Evolutionary conservation across 2,329 filamentous ascomycete genomes (phyloP).

Genomic region (Colletotrichum camelliae): DNA sequence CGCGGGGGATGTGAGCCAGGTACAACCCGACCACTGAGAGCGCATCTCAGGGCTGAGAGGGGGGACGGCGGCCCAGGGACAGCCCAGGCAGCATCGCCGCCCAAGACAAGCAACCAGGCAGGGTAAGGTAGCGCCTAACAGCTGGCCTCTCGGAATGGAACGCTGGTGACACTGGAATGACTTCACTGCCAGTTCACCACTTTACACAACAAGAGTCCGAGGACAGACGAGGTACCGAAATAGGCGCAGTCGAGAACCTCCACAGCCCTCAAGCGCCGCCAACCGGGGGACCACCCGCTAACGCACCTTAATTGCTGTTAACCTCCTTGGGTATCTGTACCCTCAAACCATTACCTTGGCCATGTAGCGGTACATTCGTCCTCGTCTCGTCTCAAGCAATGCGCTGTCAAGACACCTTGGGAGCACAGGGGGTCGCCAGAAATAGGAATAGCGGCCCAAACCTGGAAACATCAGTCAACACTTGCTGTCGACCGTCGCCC

Average conservation of each 20-base stretch:
- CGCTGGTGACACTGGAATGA: background rate
- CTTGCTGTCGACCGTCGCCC: background rate
- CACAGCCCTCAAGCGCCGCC: background rate
- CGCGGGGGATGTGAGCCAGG: background rate
- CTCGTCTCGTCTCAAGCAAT: background rate
- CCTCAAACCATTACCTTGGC: background rate
- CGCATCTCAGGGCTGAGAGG: background rate
- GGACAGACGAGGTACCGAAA: background rate
- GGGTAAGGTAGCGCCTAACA: background rate
- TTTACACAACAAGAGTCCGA: background rate
- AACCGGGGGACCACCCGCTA: conserved; percentile 1
- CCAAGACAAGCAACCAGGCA: background rate
- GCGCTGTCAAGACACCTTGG: background rate
- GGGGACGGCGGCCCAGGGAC: background rate
- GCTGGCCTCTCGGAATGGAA: conserved; percentile 1
- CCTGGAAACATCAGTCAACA: background rate
- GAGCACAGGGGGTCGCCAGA: background rate
- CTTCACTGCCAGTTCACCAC: background rate
- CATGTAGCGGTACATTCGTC: background rate
- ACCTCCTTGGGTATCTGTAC: background rate
- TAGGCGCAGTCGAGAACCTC: background rate
- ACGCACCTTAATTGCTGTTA: conserved; percentile 1
- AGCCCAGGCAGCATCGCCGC: conserved; percentile 22
- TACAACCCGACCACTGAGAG: background rate
- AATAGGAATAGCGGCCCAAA: conserved; percentile 19